Evolutionary conservation across 306 rosid species (phyloP), one percentile per base, ranked within the genome.

Genomic region (Trichosanthes cucumerina): DNA sequence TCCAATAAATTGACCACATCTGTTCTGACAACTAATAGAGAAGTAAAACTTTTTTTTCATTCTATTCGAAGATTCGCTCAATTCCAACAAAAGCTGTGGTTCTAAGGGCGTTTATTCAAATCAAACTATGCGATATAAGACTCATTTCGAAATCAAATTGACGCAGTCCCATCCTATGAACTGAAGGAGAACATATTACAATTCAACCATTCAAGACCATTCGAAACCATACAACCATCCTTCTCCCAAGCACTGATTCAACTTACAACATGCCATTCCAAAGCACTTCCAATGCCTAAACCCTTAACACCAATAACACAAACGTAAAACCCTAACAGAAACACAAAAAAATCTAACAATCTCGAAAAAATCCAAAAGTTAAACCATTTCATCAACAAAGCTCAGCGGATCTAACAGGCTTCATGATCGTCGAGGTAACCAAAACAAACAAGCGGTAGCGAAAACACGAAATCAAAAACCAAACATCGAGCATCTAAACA

Each of bases 401-500:
- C n/a, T 74, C 63, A n/a, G 47, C 46, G 63, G 78, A 74, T 74
- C 78, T 74, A 74, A 74, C 18, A 52, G 78, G 16, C 26, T n/a
- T 18, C 63, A 1, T 9, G 38, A 74, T 74, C 62, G 1, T 74
- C 31, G 24, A 52, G 63, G 46, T 18, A 15, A 74, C 15, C 7
- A 19, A 74, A 28, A 50, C 44, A 15, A 73, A 49, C n/a, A 0
- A 28, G 6, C 19, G 12, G 44, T 31, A 73, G 5, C 78, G 44
- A 50, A 74, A 74, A 74, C 78, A 31, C 62, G 18, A 33, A 73
- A 50, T 50, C 63, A 18, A 74, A 47, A 31, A 49, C 78, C 76
- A 70, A 44, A 12, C 13, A 44, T 70, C n/a, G 3, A 33, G 47
- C 3, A 52, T 74, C 63, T 33, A 74, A 52, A 33, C 11, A 52